Evolutionary conservation across 2,329 filamentous ascomycete genomes (phyloP).

Genomic region (Sporothrix phasma): DNA sequence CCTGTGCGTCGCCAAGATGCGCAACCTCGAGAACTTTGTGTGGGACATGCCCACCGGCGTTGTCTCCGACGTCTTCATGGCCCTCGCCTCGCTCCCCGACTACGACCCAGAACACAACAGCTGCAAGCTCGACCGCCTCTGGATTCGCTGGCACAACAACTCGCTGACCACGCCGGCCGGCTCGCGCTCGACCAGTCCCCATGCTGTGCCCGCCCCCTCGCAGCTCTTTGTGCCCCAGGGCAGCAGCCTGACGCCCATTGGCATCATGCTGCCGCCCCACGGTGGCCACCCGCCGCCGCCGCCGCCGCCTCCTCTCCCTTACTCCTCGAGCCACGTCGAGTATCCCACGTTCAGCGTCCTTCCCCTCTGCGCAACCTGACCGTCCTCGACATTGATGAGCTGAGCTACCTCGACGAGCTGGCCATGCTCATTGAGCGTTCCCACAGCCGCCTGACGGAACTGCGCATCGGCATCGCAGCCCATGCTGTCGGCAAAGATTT

Average conservation of each 20-base stretch:
- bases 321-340: constrained; percentile 53
- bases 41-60: constrained; percentile 90
- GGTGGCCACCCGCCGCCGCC: constrained; percentile 24
- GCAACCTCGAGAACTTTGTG: constrained; percentile 69
- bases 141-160: constrained; percentile 79
- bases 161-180: constrained; percentile 32
- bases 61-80: constrained; percentile 69
- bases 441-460: constrained; percentile 53
- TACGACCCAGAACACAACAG: constrained; percentile 45
- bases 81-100: constrained; percentile 60
- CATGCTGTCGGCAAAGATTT: constrained; percentile 40
- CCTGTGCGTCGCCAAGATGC: constrained; percentile 69
- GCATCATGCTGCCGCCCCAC: constrained; percentile 28
- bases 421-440: constrained; percentile 66
- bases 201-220: constrained; percentile 12
- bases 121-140: constrained; percentile 62
- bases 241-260: constrained; percentile 33
- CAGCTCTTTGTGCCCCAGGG: constrained; percentile 25
- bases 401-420: constrained; percentile 78
- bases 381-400: constrained; percentile 71
- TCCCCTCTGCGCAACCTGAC: constrained; percentile 64
- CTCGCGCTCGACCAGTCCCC: constrained; percentile 25
- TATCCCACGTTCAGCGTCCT: constrained; percentile 72
- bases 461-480: constrained; percentile 61
- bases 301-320: constrained; percentile 33